These are phyloP conservation scores for Phaseolus coccineus DNA, from an alignment of 331 rosid genomes.

Conservation along the genomic window DNA sequence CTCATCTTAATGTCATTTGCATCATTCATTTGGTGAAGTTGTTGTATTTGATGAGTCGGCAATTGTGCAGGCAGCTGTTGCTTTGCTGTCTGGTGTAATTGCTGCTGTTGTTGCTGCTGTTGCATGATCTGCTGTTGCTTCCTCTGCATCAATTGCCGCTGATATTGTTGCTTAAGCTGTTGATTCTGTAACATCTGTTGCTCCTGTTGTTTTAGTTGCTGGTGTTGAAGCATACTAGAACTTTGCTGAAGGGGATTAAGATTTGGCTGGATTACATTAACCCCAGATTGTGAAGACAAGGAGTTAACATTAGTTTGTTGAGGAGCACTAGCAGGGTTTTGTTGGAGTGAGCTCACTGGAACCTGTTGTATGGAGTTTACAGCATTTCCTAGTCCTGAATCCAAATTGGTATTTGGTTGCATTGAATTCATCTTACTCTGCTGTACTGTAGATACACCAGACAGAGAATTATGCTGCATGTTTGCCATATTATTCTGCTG, in stretches of 20 bases:
- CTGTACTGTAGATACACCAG: conserved; percentile 69
- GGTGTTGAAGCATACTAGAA: conserved; percentile 79
- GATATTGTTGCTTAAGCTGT: conserved; percentile 74
- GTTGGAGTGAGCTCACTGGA: conserved; percentile 76
- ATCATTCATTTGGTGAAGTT: conserved; percentile 85
- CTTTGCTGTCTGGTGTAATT: conserved; percentile 78
- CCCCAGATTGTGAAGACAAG: conserved; percentile 78
- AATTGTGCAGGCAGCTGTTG: conserved; percentile 77
- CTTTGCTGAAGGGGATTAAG: conserved; percentile 68
- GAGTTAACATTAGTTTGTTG: conserved; percentile 70
- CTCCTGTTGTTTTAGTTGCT: conserved; percentile 79
- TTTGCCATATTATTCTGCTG: conserved; percentile 67
- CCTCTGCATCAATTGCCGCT: conserved; percentile 61
- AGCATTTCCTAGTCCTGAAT: conserved; percentile 81
- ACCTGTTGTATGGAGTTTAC: conserved; percentile 76
- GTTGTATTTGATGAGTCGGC: conserved; percentile 78
- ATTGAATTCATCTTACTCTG: conserved; percentile 73
- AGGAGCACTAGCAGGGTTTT: conserved; percentile 70
- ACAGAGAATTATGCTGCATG: conserved; percentile 79
- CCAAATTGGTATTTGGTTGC: conserved; percentile 73
- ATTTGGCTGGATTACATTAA: conserved; percentile 69
- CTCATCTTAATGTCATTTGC: conserved; percentile 79
- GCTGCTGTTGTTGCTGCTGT: conserved; percentile 63
- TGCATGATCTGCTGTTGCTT: conserved; percentile 47
- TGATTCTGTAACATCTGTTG: conserved; percentile 74